Percentiles rank a stretch among this genome's conserved stretches.
phyloP scores from a whole-genome alignment of 257 asterid species.

The Gentiana straminea region DNA sequence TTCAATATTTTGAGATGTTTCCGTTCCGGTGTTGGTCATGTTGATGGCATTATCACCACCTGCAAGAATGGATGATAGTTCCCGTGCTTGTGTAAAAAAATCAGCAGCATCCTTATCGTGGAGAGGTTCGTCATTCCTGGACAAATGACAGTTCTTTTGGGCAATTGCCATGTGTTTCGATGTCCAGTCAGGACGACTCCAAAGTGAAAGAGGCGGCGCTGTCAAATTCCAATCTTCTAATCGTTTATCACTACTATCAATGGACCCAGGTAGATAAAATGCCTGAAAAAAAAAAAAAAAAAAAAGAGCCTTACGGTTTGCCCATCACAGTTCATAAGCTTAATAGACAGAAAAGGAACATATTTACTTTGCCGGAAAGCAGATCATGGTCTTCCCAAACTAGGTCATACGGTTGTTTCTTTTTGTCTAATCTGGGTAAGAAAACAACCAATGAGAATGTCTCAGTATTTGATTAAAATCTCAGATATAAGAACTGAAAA shows the following conservation, averaged over 20 bases:
- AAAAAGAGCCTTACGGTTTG: neutral
- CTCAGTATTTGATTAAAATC: neutral
- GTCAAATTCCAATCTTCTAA: slow-evolving; percentile 69
- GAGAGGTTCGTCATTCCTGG: slow-evolving; percentile 10
- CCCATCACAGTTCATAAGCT: neutral
- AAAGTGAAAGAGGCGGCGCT: slow-evolving; percentile 64
- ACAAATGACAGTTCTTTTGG: slow-evolving; percentile 40
- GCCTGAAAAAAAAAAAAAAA: slow-evolving; percentile 36
- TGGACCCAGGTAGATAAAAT: slow-evolving; percentile 83
- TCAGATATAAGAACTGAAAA: neutral
- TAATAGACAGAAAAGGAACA: neutral
- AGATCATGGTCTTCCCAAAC: slow-evolving; percentile 69
- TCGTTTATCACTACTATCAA: slow-evolving; percentile 57
- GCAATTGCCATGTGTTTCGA: slow-evolving; percentile 57
- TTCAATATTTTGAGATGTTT: neutral
- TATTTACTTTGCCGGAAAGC: slow-evolving; percentile 64
- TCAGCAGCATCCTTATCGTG: slow-evolving; percentile 7
- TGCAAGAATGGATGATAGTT: slow-evolving; percentile 6
- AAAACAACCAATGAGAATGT: slow-evolving; percentile 3
- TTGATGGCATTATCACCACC: slow-evolving; percentile 11
- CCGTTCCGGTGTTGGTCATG: slow-evolving; percentile 12
- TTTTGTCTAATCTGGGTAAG: slow-evolving; percentile 54
- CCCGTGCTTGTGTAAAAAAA: slow-evolving; percentile 10
- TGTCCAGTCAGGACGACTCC: slow-evolving; percentile 75
- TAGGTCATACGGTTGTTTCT: slow-evolving; percentile 39